A percentile compares a stretch with the other conserved stretches of the same genome.
phyloP scores from a whole-genome alignment of 495 filamentous ascomycete genomes.

The Astrothelium subdiscretum region DNA sequence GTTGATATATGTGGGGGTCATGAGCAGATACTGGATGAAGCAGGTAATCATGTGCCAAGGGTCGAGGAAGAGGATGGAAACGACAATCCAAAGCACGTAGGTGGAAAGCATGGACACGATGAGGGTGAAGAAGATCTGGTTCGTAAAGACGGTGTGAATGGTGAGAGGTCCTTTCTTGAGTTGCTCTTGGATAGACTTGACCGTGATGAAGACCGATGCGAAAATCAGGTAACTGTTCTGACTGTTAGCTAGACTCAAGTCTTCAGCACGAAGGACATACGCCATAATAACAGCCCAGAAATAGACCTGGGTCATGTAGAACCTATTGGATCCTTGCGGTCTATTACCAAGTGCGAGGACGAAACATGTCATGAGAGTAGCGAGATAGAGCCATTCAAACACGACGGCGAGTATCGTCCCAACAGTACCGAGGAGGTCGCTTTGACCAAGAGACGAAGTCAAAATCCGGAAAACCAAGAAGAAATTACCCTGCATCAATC shows the following conservation, averaged over 20 bases:
- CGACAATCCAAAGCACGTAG: conserved; percentile 86
- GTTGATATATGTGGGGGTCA: conserved; percentile 93
- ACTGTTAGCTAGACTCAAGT: no score
- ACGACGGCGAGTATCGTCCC: conserved; percentile 76
- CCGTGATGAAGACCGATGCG: conserved; percentile 89
- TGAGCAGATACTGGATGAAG: conserved; percentile 90
- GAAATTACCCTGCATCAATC: conserved; percentile 66
- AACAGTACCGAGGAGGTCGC: conserved; percentile 54
- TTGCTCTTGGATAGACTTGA: conserved; percentile 65
- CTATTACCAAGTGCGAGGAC: conserved; percentile 90
- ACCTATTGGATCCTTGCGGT: conserved; percentile 82
- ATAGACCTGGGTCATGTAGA: conserved; percentile 93
- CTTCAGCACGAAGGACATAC: conserved; percentile 45
- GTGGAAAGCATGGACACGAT: conserved; percentile 86
- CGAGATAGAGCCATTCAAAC: conserved; percentile 94
- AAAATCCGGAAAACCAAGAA: conserved; percentile 98
- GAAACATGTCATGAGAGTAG: conserved; percentile 86
- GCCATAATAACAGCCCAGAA: conserved; percentile 96
- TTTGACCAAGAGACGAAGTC: conserved; percentile 65
- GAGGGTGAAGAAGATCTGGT: conserved; percentile 83
- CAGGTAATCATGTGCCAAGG: conserved; percentile 98
- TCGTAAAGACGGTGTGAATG: conserved; percentile 62
- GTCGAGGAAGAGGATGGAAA: conserved; percentile 91
- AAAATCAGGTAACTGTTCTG: conserved; percentile 76
- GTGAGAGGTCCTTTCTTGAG: conserved; percentile 47